A percentile compares a stretch with the other conserved stretches of the same genome.
phyloP scores from a whole-genome alignment of 148 eudicot species.

The Limonium bicolor region DNA sequence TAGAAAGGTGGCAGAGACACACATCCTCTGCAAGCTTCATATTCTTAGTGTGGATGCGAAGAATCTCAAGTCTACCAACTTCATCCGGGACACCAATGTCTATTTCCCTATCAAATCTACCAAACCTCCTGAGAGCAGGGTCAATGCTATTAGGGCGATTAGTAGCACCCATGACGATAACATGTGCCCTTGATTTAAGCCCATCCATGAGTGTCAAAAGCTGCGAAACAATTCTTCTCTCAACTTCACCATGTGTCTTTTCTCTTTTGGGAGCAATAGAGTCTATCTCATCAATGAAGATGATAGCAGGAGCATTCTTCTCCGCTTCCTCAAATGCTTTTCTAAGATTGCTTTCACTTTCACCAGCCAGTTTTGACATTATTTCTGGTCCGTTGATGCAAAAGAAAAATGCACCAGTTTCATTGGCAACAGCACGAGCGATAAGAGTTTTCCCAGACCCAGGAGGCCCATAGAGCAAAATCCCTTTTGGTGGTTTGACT shows the following conservation, averaged over 20 bases:
- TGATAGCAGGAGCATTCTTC: conserved; percentile 85
- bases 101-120: conserved; percentile 82
- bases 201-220: conserved; percentile 91
- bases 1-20: conserved; percentile 3
- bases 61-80: conserved; percentile 77
- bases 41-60: conserved; percentile 84
- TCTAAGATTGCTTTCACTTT: conserved; percentile 89
- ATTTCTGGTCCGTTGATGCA: conserved; percentile 88
- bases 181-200: conserved; percentile 76
- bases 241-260: conserved; percentile 86
- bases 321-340: conserved; percentile 95
- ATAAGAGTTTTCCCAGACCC: conserved; percentile 87
- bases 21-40: conserved; percentile 90
- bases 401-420: conserved; percentile 89
- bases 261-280: conserved; percentile 93
- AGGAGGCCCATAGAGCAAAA: conserved; percentile 79
- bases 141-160: conserved; percentile 92
- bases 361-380: conserved; percentile 90
- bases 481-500: conserved; percentile 89
- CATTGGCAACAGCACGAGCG: conserved; percentile 90
- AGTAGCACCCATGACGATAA: conserved; percentile 86
- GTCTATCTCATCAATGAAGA: conserved; percentile 82
- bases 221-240: conserved; percentile 90
- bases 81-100: conserved; percentile 95
- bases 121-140: conserved; percentile 81